Evolutionary conservation across 2,329 filamentous ascomycete genomes (phyloP), one percentile per base, ranked within the genome.

Genomic region (Aspergillus calidoustus): DNA sequence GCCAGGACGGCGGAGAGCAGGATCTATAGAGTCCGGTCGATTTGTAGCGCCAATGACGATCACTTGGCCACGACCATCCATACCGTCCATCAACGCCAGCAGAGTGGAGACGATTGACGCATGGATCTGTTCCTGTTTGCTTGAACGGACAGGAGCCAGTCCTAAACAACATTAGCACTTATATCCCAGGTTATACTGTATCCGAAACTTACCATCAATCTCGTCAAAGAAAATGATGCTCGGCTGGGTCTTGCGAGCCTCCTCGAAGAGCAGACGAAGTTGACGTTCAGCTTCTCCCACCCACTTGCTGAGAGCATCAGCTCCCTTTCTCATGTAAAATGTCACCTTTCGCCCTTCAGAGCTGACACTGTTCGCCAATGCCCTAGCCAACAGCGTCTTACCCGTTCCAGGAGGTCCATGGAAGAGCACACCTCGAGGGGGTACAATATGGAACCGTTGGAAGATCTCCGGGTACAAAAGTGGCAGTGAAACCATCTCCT

Each of bases 181-280:
- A 7, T 7, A 28, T 28, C 4, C 6, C 25, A 28, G 25, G 6
- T 28, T 7, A 28, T 28, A 28, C 25, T 28, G 4, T 30, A 41
- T 41, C 13, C 25, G 25, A 41, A 17, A 59, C 76, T 72, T 70
- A 82, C 95, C 95, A 79, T 99, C 95, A 68, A 99, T 99, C 77
- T 99, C 95, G 75, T 99, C 95, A 70, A 99, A 98, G 82, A 99
- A 99, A 76, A 99, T 99, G 77, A 99, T 99, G 76, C 94, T 98
- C 0, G 95, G 95, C 72, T 99, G 95, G 1, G 91, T 98, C 76
- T 93, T 95, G 64, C 94, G 87, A 17, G 95, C 95, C 78, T 99
- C 95, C 71, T 98, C 95, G 67, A 99, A 99, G 5, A 99, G 84
- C 60, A 98, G 81, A 50, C 95, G 89, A 57, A 99, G 86, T 75